phyloP scores from a whole-genome alignment of 2,329 filamentous ascomycete genomes.

The Dactylella cylindrospora region DNA sequence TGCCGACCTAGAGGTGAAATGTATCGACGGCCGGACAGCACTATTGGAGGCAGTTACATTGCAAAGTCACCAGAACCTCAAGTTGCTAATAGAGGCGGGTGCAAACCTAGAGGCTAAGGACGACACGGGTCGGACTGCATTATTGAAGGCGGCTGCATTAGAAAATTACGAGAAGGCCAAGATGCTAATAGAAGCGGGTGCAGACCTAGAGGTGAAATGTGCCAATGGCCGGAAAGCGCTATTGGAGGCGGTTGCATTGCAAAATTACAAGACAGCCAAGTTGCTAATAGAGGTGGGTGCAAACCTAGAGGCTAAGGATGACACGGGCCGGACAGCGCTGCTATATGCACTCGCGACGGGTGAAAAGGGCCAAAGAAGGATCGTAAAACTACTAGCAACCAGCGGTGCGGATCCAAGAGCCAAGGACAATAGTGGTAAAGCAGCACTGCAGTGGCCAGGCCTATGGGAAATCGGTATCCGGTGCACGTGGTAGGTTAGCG shows the following conservation, averaged over 20 bases:
- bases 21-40: slow-evolving; percentile 31
- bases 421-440: too few species aligned
- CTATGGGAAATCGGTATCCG: too few species aligned
- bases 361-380: too few species aligned
- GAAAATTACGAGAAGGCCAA: slow-evolving; percentile 10
- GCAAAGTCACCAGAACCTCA: background rate
- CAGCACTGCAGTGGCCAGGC: too few species aligned
- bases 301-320: too few species aligned
- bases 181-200: slow-evolving; percentile 44
- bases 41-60: slow-evolving; percentile 29
- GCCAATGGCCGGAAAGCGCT: slow-evolving; percentile 35
- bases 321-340: too few species aligned
- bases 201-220: slow-evolving; percentile 40
- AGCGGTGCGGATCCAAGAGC: too few species aligned
- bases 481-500: too few species aligned
- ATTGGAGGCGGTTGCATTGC: slow-evolving; percentile 17
- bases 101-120: slow-evolving; percentile 6
- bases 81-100: slow-evolving; percentile 34
- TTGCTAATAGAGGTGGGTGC: background rate
- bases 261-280: background rate
- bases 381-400: too few species aligned
- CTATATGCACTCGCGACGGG: too few species aligned
- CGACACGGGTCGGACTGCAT: slow-evolving; percentile 37
- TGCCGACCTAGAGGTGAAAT: slow-evolving; percentile 40
- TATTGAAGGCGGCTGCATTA: slow-evolving; percentile 43